These are phyloP conservation scores for Apiotrichum mycotoxinovorans DNA, from an alignment of 1,284 basidiomycete species.

Conservation along the genomic window DNA sequence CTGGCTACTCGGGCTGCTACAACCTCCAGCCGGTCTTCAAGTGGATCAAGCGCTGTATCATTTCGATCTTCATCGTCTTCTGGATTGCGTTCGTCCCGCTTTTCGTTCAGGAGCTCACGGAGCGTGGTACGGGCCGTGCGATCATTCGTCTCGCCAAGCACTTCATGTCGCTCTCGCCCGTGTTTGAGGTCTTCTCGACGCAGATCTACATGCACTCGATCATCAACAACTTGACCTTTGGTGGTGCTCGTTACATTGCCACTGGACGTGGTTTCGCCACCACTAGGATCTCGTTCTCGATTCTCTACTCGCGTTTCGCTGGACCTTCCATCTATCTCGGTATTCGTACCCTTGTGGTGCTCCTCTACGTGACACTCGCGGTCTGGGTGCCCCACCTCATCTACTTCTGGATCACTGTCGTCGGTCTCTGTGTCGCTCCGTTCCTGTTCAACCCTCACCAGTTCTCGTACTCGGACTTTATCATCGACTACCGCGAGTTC, in stretches of 20 bases:
- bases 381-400: constrained; percentile 85
- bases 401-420: constrained; percentile 92
- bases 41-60: constrained; percentile 91
- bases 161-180: constrained; percentile 84
- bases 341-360: constrained; percentile 80
- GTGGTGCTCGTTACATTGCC: constrained; percentile 95
- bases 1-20: constrained; percentile 80
- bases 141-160: constrained; percentile 85
- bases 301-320: constrained; percentile 91
- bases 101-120: constrained; percentile 91
- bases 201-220: constrained; percentile 96
- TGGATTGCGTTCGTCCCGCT: constrained; percentile 89
- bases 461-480: constrained; percentile 89
- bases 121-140: constrained; percentile 84
- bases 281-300: constrained; percentile 84
- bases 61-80: constrained; percentile 94
- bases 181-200: constrained; percentile 93
- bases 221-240: constrained; percentile 88
- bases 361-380: constrained; percentile 84
- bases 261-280: constrained; percentile 98
- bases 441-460: constrained; percentile 98
- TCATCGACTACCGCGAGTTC: constrained; percentile 95
- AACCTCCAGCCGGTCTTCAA: constrained; percentile 81
- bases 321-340: constrained; percentile 95
- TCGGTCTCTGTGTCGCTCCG: constrained; percentile 82